These are phyloP conservation scores for Chlamydomonas sp. DNA, from an alignment of 139 green algal species.

Conservation along the genomic window DNA sequence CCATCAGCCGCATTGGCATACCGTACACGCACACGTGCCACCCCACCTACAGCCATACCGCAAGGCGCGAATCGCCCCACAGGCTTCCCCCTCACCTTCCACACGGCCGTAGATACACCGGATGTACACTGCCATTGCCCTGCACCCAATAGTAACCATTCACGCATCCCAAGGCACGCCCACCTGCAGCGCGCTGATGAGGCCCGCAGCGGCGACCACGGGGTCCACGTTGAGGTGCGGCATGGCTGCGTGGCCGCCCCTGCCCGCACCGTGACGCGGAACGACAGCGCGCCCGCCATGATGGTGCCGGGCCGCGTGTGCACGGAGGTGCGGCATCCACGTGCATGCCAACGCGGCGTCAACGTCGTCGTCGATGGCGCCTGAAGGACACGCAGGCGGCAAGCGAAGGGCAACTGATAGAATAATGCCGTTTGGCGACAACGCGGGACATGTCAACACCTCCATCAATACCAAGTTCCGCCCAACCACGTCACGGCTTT, in stretches of 20 bases:
- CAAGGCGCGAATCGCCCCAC: too few species aligned
- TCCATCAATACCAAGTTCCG: too few species aligned
- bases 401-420: neutral
- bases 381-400: neutral
- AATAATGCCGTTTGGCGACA: too few species aligned
- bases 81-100: too few species aligned
- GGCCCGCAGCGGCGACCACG: constrained; percentile 70
- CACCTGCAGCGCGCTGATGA: constrained; percentile 75
- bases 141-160: too few species aligned
- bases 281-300: constrained; percentile 81
- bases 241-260: constrained; percentile 86
- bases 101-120: too few species aligned
- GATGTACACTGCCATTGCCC: too few species aligned
- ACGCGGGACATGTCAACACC: too few species aligned
- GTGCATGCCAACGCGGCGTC: constrained; percentile 82
- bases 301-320: constrained; percentile 75
- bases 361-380: constrained; percentile 15
- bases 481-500: too few species aligned
- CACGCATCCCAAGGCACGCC: neutral
- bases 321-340: constrained; percentile 77
- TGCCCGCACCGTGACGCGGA: constrained; percentile 71
- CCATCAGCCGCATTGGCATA: too few species aligned
- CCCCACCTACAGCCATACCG: too few species aligned
- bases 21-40: too few species aligned
- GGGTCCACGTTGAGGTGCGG: constrained; percentile 82